phyloP scores from a whole-genome alignment of 352 stramenopile species.

The Salisapilia sapeloensis region DNA sequence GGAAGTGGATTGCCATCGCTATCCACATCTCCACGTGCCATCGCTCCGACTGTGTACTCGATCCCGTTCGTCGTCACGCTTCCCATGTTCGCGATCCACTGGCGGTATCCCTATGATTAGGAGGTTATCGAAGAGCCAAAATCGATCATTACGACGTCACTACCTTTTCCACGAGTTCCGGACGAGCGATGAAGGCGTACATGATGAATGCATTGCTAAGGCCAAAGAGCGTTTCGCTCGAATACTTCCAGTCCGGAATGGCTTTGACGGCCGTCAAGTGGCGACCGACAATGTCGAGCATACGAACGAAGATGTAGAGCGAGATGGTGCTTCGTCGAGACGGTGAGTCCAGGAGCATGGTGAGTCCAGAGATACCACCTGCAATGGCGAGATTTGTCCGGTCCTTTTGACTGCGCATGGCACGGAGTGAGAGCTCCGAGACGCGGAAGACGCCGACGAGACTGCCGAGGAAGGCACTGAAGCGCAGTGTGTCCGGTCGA shows the following conservation, averaged over 20 bases:
- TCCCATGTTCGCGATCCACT: constrained; percentile 65
- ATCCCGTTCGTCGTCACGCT: constrained; percentile 54
- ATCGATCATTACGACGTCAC: neutral
- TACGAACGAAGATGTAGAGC: constrained; percentile 76
- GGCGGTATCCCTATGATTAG: constrained; percentile 52
- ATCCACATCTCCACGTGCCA: constrained; percentile 28
- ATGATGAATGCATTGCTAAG: constrained; percentile 66
- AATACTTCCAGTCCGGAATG: constrained; percentile 39
- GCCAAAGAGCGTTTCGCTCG: constrained; percentile 55
- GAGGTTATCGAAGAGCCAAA: neutral
- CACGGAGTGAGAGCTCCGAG: constrained; percentile 32
- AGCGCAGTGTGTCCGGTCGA: constrained; percentile 50
- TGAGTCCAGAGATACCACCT: constrained; percentile 34
- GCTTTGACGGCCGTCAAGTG: constrained; percentile 33
- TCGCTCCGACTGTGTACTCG: constrained; percentile 47
- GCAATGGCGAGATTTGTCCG: constrained; percentile 48
- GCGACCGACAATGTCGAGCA: constrained; percentile 66
- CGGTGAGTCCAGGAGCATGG: constrained; percentile 51
- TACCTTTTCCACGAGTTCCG: constrained; percentile 55
- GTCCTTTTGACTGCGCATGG: constrained; percentile 24
- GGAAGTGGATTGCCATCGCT: constrained; percentile 11
- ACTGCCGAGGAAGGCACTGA: constrained; percentile 56
- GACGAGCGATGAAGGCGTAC: constrained; percentile 59
- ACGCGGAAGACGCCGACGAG: constrained; percentile 57
- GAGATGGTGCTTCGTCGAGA: constrained; percentile 48